Evolutionary conservation across 768 basidiomycete species (phyloP).

Genomic region (Mycena vulgaris): DNA sequence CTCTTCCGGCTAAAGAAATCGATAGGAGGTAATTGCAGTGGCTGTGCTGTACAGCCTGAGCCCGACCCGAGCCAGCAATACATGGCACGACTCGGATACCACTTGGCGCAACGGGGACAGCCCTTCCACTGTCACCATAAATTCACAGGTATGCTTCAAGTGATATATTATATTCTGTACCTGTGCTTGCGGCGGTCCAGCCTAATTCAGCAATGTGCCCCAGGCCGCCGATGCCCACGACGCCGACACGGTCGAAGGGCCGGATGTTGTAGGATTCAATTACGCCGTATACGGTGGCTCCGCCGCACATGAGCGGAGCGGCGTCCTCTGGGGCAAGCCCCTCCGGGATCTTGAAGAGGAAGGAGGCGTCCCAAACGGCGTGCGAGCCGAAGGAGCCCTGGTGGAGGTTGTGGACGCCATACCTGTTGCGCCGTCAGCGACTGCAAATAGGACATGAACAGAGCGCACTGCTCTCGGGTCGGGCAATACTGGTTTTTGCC

Average conservation of each 20-base stretch:
- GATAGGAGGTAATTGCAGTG: constrained; percentile 7
- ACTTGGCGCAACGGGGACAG: background rate
- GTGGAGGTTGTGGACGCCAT: constrained; percentile 47
- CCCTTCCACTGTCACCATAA: background rate
- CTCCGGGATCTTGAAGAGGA: too few species aligned
- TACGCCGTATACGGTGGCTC: constrained; percentile 14
- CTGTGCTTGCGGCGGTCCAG: background rate
- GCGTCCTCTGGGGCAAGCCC: constrained; percentile 32
- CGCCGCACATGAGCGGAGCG: constrained; percentile 50
- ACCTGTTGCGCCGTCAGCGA: constrained; percentile 35
- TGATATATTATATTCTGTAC: background rate
- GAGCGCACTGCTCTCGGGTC: background rate
- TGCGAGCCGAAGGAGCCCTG: constrained; percentile 38
- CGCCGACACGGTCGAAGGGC: constrained; percentile 18
- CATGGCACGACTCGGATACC: constrained; percentile 18
- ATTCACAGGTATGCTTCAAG: constrained; percentile 11
- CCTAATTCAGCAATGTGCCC: constrained; percentile 15
- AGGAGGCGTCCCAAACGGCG: too few species aligned
- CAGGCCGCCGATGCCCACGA: constrained; percentile 16
- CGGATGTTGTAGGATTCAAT: constrained; percentile 20
- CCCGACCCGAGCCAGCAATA: background rate
- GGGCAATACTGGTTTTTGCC: constrained; percentile 25
- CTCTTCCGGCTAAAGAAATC: background rate
- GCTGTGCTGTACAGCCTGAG: background rate
- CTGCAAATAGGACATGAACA: too few species aligned